These are phyloP conservation scores for Carpinus fangiana DNA, from an alignment of 306 rosid species.

Conservation along the genomic window DNA sequence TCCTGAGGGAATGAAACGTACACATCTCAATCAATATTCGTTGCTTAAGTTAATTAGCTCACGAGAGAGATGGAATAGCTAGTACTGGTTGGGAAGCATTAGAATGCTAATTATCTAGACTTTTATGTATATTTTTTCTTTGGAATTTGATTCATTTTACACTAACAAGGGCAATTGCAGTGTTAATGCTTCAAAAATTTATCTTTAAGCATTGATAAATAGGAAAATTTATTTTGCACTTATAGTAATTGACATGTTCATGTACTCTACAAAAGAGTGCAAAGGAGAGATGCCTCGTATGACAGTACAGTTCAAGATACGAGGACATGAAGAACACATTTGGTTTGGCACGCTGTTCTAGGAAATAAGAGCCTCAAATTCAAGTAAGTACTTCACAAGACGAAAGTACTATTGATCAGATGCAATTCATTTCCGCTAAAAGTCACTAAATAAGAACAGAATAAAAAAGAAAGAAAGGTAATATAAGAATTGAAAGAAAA, in stretches of 20 bases:
- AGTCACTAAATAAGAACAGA: not conserved
- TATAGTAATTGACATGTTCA: not conserved
- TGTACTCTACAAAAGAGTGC: not conserved
- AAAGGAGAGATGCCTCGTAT: not conserved
- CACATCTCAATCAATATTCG: slow-evolving; percentile 9
- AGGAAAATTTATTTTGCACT: not conserved
- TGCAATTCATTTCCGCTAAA: slow-evolving; percentile 14
- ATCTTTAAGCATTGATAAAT: too few species aligned
- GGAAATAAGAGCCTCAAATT: slow-evolving; percentile 28
- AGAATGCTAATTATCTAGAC: slow-evolving; percentile 7
- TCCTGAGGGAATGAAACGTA: not conserved
- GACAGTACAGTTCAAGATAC: not conserved
- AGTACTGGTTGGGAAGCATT: slow-evolving; percentile 9
- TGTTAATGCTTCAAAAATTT: not conserved
- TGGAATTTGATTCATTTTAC: not conserved
- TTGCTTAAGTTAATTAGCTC: slow-evolving; percentile 8
- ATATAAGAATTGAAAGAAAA: not conserved
- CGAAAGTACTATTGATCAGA: not conserved
- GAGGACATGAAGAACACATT: slow-evolving; percentile 6
- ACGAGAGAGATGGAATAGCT: too few species aligned
- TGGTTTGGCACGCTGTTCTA: slow-evolving; percentile 30
- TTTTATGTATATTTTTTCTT: not conserved
- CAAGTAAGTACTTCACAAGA: slow-evolving; percentile 22
- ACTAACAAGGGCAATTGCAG: not conserved
- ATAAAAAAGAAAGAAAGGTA: not conserved